Base-by-base conservation (phyloP, 805 yeast species). In the Ogataea nitratoaversa region DNA sequence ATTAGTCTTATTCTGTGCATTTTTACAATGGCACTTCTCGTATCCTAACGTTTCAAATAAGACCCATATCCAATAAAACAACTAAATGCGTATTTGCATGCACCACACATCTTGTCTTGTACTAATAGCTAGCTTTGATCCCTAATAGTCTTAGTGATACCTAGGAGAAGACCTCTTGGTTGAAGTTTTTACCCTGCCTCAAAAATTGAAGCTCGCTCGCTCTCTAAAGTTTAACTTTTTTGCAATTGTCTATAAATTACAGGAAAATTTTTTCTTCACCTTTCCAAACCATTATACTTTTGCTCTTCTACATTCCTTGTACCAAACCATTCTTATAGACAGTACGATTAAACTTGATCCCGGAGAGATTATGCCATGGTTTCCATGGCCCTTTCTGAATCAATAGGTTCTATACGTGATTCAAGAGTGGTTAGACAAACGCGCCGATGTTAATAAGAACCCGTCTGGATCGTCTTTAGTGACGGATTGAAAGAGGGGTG, bases 291-390 rank as follows among this genome's bases (percentile, higher is more conserved):
- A 12, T 13, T 16, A 24, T n/a, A 23, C 22, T 22, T 36, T 22
- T 34, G 16, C 37, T 22, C 41, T 39, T 28, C 29, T 43, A 38
- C 49, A 42, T 50, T 47, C 49, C 35, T 49, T 43, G 61, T 56
- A 57, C 59, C 60, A 44, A 57, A 57, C 64, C 62, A 52, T 57
- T 60, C 54, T 57, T 49, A 41, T 58, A 60, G 65, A 60, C 65
- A 60, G 65, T 60, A 57, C 65, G 65, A 54, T 38, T 47, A 43
- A 46, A 37, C 37, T 44, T 47, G 22, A 19, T 17, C 22, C 17
- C 8, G 9, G 16, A 13, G 18, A 19, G 25, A 32, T 22, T 36
- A 23, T 19, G 32, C 46, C 50, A 42, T 49, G 49, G 42, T 42
- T 43, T 40, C 44, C 44, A 44, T 41, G 20, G 17, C 5, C 14